Evolutionary conservation across 257 asterid genomes (phyloP).

Genomic region (Solanum corneliomulleri): DNA sequence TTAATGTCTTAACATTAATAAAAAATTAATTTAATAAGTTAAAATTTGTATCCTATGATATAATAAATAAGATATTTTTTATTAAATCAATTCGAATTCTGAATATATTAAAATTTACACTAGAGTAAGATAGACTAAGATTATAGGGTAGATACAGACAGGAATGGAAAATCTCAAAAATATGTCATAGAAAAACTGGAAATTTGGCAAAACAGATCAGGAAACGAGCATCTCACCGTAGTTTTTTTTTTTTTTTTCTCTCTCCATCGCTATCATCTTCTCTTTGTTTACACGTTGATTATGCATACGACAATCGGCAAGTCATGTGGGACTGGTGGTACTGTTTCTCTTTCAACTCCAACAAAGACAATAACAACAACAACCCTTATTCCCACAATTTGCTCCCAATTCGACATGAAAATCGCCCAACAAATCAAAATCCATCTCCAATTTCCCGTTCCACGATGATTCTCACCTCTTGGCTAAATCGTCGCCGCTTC

Average conservation of each 20-base stretch:
- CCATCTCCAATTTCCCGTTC: constrained; percentile 15
- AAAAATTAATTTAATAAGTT: not conserved
- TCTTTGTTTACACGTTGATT: not conserved
- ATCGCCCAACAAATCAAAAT: not conserved
- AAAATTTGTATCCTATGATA: too few species aligned
- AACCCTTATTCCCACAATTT: not conserved
- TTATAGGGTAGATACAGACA: too few species aligned
- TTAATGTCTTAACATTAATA: not conserved
- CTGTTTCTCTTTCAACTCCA: not conserved
- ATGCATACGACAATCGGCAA: not conserved
- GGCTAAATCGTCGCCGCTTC: constrained; percentile 28
- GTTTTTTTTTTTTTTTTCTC: not conserved
- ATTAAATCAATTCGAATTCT: fast-evolving
- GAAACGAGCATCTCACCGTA: not conserved
- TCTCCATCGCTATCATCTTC: not conserved
- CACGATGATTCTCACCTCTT: constrained; percentile 18
- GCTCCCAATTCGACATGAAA: not conserved
- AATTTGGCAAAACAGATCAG: not conserved
- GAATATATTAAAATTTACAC: too few species aligned
- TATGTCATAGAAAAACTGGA: not conserved
- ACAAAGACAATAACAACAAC: not conserved
- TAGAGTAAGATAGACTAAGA: too few species aligned
- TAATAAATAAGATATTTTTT: too few species aligned
- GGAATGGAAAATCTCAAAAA: not conserved
- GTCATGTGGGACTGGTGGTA: not conserved